Base-by-base conservation (phyloP, 805 yeast genomes). In the Kuraishia borneana region DNA sequence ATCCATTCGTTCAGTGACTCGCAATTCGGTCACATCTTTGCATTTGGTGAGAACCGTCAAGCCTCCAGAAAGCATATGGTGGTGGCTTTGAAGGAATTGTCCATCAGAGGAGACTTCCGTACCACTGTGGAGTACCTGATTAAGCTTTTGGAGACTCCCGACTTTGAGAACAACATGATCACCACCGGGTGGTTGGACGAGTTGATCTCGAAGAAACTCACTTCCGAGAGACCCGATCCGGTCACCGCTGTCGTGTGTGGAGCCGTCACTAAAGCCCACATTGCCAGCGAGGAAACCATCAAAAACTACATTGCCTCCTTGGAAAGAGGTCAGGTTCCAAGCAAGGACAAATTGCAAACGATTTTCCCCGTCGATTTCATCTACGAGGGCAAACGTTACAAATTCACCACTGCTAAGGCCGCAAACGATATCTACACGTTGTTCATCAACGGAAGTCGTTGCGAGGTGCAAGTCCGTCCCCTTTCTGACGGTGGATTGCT, bases 151-250 rank as follows among this genome's bases (percentile, higher is more conserved):
- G 97, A 92, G 63, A 88, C 98, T 18, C 92, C 95, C 36, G 98
- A 83, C 54, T 92, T 92, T 49, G 96, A 87, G 62, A 87, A 81
- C 38, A 94, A 92, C 60, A 89, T 92, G 32, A 89, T 92, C 51
- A 92, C 98, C 39, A 92, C 99, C 38, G 97, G 97, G 37, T 92
- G 99, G 99, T 75, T 92, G 52, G 98, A 92, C 60, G 97, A 89
- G 60, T 73, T 92, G 51, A 92, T 92, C 50, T 68, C 94, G 40
- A 83, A 84, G 60, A 87, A 83, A 50, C 75, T 94, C 58, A 92
- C 98, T 26, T 94, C 96, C 27, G 96, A 92, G 62, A 79, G 96
- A 61, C 98, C 98, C 28, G 96, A 94, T 58, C 74, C 87, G 30
- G 70, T 74, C 34, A 55, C 88, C 39, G 97, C 98, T 22, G 92